These are phyloP conservation scores for Dothideomycetidae sp. DNA, from an alignment of 2,329 filamentous ascomycete species.

Conservation along the genomic window DNA sequence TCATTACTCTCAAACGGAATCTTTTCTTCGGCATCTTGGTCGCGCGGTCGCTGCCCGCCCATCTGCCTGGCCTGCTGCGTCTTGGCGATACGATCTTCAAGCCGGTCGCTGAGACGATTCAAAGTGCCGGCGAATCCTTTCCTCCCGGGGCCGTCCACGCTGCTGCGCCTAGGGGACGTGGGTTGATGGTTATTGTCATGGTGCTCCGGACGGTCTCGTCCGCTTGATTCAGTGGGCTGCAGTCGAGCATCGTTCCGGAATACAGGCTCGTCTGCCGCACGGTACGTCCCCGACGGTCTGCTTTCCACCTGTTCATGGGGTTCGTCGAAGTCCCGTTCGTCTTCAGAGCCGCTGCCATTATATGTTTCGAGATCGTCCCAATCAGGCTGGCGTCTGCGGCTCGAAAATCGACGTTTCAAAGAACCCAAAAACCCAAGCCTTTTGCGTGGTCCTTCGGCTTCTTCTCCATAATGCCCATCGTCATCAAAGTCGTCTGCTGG, in stretches of 20 bases:
- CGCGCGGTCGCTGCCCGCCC: too few species aligned
- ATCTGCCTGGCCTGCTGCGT: not conserved
- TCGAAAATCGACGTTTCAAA: conserved; percentile 5
- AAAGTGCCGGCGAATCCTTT: not conserved
- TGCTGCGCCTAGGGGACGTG: not conserved
- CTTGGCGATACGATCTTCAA: not conserved
- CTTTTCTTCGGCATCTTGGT: too few species aligned
- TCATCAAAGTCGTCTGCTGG: conserved; percentile 10
- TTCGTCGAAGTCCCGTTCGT: not conserved
- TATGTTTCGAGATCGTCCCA: conserved; percentile 1
- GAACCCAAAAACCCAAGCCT: conserved; percentile 8
- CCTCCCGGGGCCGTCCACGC: not conserved
- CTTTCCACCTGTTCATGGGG: not conserved
- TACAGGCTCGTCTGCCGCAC: not conserved
- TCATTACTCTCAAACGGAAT: too few species aligned
- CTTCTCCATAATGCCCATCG: conserved; percentile 8
- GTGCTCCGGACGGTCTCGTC: not conserved
- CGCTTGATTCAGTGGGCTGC: not conserved
- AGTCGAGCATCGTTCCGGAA: not conserved
- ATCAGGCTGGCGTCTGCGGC: not conserved
- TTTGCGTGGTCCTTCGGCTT: not conserved
- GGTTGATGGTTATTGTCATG: not conserved
- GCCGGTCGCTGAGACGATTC: not conserved
- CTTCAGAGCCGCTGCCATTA: not conserved
- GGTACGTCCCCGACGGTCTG: not conserved